Evolutionary conservation across 352 stramenopile genomes (phyloP).

Genomic region (Plasmopara muralis): DNA sequence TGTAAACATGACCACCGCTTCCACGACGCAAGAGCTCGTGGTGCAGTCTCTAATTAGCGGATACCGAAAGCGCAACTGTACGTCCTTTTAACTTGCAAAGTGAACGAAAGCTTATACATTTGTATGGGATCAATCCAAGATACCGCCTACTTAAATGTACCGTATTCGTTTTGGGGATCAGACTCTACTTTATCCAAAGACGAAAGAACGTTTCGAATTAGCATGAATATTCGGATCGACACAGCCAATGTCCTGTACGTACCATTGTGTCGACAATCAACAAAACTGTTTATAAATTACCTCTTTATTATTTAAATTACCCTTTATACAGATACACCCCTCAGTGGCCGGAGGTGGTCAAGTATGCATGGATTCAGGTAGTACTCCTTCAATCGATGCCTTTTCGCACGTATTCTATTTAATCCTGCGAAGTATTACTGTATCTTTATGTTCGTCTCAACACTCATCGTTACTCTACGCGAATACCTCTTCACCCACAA

Average conservation of each 20-base stretch:
- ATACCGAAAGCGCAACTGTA: conserved; percentile 49
- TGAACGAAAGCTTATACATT: background rate
- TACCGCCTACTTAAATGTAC: conserved; percentile 30
- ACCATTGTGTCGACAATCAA: no score
- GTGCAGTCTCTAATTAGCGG: conserved; percentile 27
- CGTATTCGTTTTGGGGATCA: conserved; percentile 37
- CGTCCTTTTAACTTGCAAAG: conserved; percentile 5
- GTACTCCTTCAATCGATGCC: background rate
- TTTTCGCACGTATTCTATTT: background rate
- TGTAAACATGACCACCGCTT: conserved; percentile 34
- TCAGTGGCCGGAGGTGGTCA: conserved; percentile 52
- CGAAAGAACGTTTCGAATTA: conserved; percentile 25
- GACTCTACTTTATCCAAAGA: conserved; percentile 13
- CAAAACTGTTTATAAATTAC: no score
- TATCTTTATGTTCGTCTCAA: conserved; percentile 31
- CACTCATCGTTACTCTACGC: conserved; percentile 22
- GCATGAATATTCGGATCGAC: conserved; percentile 40
- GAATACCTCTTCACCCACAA: conserved; percentile 43
- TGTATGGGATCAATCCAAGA: conserved; percentile 10
- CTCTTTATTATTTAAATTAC: background rate
- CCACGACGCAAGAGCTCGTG: conserved; percentile 31
- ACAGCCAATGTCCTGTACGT: conserved; percentile 27
- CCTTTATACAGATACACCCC: conserved; percentile 37
- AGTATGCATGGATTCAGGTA: conserved; percentile 63
- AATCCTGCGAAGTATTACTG: conserved; percentile 34